These are phyloP conservation scores for Glutinoglossum americanum DNA, from an alignment of 495 filamentous ascomycete species.

Conservation along the genomic window DNA sequence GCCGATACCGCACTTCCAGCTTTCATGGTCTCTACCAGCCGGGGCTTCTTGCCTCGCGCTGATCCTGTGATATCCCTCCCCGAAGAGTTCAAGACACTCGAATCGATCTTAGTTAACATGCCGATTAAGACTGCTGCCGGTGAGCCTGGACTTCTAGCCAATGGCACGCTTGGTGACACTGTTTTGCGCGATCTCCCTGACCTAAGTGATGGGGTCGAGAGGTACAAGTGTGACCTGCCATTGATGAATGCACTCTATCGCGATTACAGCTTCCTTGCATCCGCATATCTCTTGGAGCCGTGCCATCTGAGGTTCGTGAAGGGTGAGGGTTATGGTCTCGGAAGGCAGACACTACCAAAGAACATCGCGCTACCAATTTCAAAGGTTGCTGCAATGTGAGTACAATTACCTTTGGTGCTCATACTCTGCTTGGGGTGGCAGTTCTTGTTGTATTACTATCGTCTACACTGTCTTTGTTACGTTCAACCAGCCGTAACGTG, in stretches of 20 bases:
- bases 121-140: constrained; percentile 50
- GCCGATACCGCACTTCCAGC: constrained; percentile 41
- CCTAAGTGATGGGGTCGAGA: constrained; percentile 45
- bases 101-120: constrained; percentile 48
- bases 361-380: constrained; percentile 54
- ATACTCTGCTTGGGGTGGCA: too few species aligned
- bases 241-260: constrained; percentile 66
- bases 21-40: constrained; percentile 71
- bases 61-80: constrained; percentile 41
- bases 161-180: constrained; percentile 43
- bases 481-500: too few species aligned
- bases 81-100: constrained; percentile 42
- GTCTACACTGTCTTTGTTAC: neutral
- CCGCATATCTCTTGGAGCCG: constrained; percentile 81
- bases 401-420: constrained; percentile 6
- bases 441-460: too few species aligned
- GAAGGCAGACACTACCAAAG: constrained; percentile 43
- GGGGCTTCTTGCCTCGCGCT: constrained; percentile 53
- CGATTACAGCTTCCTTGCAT: constrained; percentile 77
- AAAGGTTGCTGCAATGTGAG: constrained; percentile 59
- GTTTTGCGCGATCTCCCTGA: constrained; percentile 48
- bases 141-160: constrained; percentile 53
- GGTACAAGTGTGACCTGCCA: constrained; percentile 45
- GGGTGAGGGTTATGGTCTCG: constrained; percentile 54
- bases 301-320: constrained; percentile 55